Evolutionary conservation across 2,329 filamentous ascomycete genomes (phyloP).

Genomic region (Xylaria sp.): DNA sequence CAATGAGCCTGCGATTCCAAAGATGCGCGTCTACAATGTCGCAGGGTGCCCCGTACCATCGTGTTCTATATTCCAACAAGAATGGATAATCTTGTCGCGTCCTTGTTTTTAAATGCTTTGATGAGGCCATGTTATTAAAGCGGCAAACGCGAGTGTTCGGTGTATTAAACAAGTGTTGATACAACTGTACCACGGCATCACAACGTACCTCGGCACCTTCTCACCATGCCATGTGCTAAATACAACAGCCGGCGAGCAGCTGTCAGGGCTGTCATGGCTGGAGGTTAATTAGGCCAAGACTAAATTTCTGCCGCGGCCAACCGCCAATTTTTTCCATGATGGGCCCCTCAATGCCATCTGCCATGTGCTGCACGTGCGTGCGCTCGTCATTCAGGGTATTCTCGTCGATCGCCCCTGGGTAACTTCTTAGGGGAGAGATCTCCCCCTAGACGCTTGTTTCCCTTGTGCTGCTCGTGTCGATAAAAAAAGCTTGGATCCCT

Average conservation of each 20-base stretch:
- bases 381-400: background rate
- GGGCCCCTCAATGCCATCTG: slow-evolving; percentile 4
- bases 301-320: slow-evolving; percentile 36
- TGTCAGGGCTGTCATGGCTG: background rate
- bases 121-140: slow-evolving; percentile 47
- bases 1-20: slow-evolving; percentile 32
- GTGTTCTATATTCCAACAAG: slow-evolving; percentile 81
- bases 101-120: slow-evolving; percentile 65
- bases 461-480: too few relatives aligned
- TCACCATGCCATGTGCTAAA: too few relatives aligned
- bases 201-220: background rate
- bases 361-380: background rate
- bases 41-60: slow-evolving; percentile 70
- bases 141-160: background rate
- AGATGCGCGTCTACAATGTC: background rate
- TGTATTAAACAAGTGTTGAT: background rate
- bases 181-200: background rate
- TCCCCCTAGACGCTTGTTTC: background rate
- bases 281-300: background rate
- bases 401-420: background rate
- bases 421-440: background rate
- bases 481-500: background rate
- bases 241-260: background rate
- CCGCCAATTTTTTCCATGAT: slow-evolving; percentile 34
- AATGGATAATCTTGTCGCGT: slow-evolving; percentile 79